Evolutionary conservation across 2,329 filamentous ascomycete genomes (phyloP), one percentile per base, ranked within the genome.

Genomic region (Neofusicoccum ribis): DNA sequence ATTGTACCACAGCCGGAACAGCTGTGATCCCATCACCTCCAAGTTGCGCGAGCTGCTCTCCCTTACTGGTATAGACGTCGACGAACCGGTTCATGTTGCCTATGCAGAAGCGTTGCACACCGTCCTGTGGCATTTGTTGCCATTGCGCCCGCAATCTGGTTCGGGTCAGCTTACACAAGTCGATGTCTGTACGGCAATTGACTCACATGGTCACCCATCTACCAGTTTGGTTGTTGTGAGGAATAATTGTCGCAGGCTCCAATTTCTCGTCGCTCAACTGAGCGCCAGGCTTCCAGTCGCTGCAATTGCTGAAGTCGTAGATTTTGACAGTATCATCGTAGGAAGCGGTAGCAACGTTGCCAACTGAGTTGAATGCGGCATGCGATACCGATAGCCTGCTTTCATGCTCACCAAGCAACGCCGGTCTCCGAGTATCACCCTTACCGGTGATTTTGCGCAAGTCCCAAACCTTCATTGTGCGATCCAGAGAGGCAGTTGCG

Each of bases 1-100:
- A 95, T 58, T 93, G 91, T 0, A 93, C 91, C 0, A 96, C 95
- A 0, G 95, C 92, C 2, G 95, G 95, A 3, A 99, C 95, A 6
- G 95, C 95, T 0, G 93, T 97, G 70, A 99, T 96, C 0, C 90
- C 91, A 0, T 96, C 92, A 0, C 93, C 92, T 1, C 89, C 92
- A 0, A 96, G 78, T 76, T 98, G 94, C 0, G 91, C 94, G 3
- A 99, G 80, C 76, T 98, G 94, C 72, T 92, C 89, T 0, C 95
- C 95, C 56, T 90, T 86, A 0, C 88, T 85, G 0, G 90, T 90
- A 75, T 91, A 99, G 1, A 99, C 86, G 73, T 99, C 95, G 1
- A 98, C 92, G 71, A 97, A 98, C 1, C 95, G 88, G 74, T 96
- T 97, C 95, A 98, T 98, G 71, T 98, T 99, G 1, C 92, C 95